Evolutionary conservation across 352 stramenopile species (phyloP).

Genomic region (Globisporangium nunn): DNA sequence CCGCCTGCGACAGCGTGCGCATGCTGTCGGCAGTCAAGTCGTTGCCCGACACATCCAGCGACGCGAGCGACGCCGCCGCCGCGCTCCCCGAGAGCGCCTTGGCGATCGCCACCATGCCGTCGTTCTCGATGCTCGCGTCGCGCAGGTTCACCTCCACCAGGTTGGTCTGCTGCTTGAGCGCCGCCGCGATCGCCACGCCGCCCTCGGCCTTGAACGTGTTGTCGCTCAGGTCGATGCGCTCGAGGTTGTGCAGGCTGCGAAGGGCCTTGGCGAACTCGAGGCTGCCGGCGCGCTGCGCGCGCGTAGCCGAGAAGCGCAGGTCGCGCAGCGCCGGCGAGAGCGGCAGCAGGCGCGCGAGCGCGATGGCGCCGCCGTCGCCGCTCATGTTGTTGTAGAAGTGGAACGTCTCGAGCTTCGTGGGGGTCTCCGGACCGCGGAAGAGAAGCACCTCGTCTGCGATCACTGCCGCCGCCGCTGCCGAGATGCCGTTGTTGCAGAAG

Average conservation of each 20-base stretch:
- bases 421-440: conserved; percentile 51
- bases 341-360: conserved; percentile 82
- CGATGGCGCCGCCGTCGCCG: conserved; percentile 87
- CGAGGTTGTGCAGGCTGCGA: conserved; percentile 51
- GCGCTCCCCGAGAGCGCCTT: conserved; percentile 53
- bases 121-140: conserved; percentile 88
- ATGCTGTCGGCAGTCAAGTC: conserved; percentile 76
- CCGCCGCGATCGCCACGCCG: conserved; percentile 75
- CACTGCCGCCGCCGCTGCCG: conserved; percentile 76
- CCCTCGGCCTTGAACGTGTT: conserved; percentile 91
- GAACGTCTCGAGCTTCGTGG: conserved; percentile 87
- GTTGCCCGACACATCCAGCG: conserved; percentile 93
- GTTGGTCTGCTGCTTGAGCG: conserved; percentile 56
- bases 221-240: conserved; percentile 90
- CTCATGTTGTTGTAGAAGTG: conserved; percentile 99
- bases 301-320: conserved; percentile 92
- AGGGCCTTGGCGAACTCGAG: conserved; percentile 84
- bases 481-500: conserved; percentile 95
- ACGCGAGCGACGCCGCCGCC: conserved; percentile 25
- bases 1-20: conserved; percentile 30
- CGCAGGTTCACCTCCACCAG: conserved; percentile 87
- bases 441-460: conserved; percentile 86
- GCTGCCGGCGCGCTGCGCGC: conserved; percentile 80
- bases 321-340: conserved; percentile 83
- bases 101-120: conserved; percentile 80